Evolutionary conservation across 371 early-diverging fungal genomes (phyloP).

Genomic region (Astathelohania contejeani): DNA sequence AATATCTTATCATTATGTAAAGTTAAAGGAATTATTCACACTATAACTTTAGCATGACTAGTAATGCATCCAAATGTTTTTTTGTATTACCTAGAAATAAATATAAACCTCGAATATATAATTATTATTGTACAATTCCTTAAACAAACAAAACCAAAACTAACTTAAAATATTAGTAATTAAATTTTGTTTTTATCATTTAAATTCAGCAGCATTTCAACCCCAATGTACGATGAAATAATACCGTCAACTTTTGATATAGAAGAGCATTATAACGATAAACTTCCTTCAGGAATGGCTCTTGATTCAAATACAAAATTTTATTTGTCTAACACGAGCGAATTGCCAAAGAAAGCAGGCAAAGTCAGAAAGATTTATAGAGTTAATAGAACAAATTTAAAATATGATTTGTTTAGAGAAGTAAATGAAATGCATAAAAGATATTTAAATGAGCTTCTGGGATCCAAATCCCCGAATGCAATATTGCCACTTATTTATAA

Average conservation of each 20-base stretch:
- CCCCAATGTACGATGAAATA: slow-evolving; percentile 1
- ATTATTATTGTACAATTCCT: too few species aligned
- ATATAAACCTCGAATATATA: too few species aligned
- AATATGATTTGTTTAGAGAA: slow-evolving; percentile 7
- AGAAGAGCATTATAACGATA: neutral
- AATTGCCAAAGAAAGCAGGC: neutral
- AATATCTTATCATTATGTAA: too few species aligned
- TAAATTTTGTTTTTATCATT: too few species aligned
- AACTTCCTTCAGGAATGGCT: neutral
- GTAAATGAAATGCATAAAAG: slow-evolving; percentile 10
- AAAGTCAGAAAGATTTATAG: neutral
- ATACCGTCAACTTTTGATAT: neutral
- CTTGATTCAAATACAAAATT: neutral
- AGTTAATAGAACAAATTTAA: slow-evolving; percentile 1
- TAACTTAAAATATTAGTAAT: too few species aligned
- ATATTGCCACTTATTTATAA: too few species aligned
- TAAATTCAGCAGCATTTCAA: too few species aligned
- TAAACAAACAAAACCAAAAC: too few species aligned
- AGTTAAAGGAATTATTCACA: too few species aligned
- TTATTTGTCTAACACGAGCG: neutral
- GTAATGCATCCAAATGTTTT: too few species aligned
- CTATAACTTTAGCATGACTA: too few species aligned
- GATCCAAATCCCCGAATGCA: neutral
- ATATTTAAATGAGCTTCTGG: slow-evolving; percentile 12
- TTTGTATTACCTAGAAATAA: too few species aligned